A percentile compares a stretch with the other conserved stretches of the same genome.
Conservation (phyloP, 176 grass and related monocot species). For the Rhynchospora pubera region DNA sequence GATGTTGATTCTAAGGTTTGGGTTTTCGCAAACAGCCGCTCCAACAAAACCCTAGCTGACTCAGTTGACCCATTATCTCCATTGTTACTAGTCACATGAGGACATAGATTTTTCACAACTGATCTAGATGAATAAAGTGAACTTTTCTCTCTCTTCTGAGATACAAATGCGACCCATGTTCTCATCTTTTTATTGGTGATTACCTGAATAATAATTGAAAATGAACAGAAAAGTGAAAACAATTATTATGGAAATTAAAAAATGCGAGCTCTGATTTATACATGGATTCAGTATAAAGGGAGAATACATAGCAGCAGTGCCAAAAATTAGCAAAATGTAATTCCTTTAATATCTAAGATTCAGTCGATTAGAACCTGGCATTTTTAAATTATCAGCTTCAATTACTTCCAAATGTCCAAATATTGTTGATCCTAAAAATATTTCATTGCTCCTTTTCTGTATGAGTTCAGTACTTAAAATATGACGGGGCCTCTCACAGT, state of each 20-base stretch:
- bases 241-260: background rate
- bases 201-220: constrained; percentile 28
- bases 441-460: background rate
- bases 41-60: constrained; percentile 53
- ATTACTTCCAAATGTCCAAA: no score
- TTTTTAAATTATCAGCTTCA: no score
- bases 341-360: background rate
- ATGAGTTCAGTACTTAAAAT: background rate
- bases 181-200: constrained; percentile 35
- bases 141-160: constrained; percentile 35
- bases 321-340: background rate
- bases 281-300: background rate
- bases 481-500: background rate
- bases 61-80: constrained; percentile 48
- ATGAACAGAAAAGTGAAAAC: background rate
- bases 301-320: background rate
- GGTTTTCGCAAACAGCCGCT: constrained; percentile 53
- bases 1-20: constrained; percentile 38
- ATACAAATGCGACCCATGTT: constrained; percentile 30
- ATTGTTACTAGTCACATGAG: constrained; percentile 29
- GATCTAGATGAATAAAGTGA: constrained; percentile 36
- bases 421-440: no score
- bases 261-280: background rate
- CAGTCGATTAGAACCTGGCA: no score
- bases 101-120: constrained; percentile 29